Evolutionary conservation across 2,329 filamentous ascomycete genomes (phyloP).

Genomic region (Paramyrothecium sp.): DNA sequence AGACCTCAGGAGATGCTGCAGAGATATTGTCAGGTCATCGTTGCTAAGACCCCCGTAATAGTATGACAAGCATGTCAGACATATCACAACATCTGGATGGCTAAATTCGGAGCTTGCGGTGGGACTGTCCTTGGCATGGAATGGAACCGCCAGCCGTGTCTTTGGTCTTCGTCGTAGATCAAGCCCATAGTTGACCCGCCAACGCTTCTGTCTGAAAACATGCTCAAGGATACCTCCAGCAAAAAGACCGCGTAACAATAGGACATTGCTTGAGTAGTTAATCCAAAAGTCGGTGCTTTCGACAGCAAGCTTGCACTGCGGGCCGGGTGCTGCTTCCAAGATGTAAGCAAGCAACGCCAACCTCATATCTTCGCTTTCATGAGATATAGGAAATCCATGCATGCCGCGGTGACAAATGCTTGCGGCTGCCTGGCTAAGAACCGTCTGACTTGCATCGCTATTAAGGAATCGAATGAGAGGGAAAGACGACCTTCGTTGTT

Average conservation of each 20-base stretch:
- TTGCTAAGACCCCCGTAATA: conserved; percentile 53
- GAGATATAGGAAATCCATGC: conserved; percentile 34
- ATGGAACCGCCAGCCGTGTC: conserved; percentile 54
- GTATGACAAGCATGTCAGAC: conserved; percentile 51
- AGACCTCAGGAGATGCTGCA: conserved; percentile 44
- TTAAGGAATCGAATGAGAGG: conserved; percentile 25
- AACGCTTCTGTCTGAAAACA: conserved; percentile 53
- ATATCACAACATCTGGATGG: conserved; percentile 54
- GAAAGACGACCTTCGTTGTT: conserved; percentile 32
- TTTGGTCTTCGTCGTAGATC: conserved; percentile 35
- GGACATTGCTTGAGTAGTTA: conserved; percentile 28
- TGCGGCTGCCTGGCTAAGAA: not conserved
- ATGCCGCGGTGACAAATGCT: conserved; percentile 41
- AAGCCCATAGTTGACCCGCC: conserved; percentile 61
- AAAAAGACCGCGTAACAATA: conserved; percentile 53
- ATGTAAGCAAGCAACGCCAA: not conserved
- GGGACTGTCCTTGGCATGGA: conserved; percentile 55
- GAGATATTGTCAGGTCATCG: conserved; percentile 42
- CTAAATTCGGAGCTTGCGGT: conserved; percentile 55
- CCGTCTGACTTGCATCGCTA: not conserved
- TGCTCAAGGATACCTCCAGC: conserved; percentile 51
- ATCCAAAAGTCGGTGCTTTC: conserved; percentile 36
- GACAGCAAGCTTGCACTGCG: conserved; percentile 13
- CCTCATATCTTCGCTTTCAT: conserved; percentile 24
- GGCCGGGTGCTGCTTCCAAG: not conserved